Conservation (phyloP, 2,329 filamentous ascomycete genomes). For the Fusarium multiceps region DNA sequence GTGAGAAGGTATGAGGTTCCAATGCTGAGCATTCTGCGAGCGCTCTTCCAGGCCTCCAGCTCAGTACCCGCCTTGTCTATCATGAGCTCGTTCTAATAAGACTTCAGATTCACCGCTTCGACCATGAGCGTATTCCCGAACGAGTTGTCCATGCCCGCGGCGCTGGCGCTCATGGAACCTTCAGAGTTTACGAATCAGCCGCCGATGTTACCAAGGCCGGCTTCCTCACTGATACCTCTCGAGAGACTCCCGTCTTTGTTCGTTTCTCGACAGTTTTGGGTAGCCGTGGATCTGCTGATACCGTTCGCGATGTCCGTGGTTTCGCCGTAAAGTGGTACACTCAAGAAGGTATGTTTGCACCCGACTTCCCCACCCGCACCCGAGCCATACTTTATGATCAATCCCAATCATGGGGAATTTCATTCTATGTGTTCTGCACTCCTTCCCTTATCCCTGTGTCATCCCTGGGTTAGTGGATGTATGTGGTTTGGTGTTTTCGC, state of each 20-base stretch:
- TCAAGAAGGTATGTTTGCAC: no score
- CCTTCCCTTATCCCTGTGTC: no score
- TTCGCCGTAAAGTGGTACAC: conserved; percentile 78
- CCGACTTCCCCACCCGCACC: no score
- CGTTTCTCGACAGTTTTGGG: conserved; percentile 84
- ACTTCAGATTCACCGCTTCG: conserved; percentile 73
- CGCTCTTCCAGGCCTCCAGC: no score
- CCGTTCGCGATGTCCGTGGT: conserved; percentile 83
- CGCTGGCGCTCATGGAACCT: conserved; percentile 76
- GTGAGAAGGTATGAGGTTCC: conserved; percentile 81
- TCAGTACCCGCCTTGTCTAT: no score
- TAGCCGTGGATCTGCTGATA: conserved; percentile 80
- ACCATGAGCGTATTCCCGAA: conserved; percentile 71
- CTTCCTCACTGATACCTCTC: conserved; percentile 66
- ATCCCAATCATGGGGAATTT: no score
- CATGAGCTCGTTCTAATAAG: no score
- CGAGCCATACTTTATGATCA: no score
- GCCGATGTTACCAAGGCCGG: conserved; percentile 75
- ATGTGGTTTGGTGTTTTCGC: no score
- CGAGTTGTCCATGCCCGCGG: conserved; percentile 78
- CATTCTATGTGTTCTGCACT: no score
- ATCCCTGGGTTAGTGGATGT: no score
- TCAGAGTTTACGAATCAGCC: conserved; percentile 73
- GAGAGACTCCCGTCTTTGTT: conserved; percentile 57
- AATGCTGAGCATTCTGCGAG: no score